These are phyloP conservation scores for Nelumbo lutea DNA, from an alignment of 164 flowering plant species.

Conservation along the genomic window DNA sequence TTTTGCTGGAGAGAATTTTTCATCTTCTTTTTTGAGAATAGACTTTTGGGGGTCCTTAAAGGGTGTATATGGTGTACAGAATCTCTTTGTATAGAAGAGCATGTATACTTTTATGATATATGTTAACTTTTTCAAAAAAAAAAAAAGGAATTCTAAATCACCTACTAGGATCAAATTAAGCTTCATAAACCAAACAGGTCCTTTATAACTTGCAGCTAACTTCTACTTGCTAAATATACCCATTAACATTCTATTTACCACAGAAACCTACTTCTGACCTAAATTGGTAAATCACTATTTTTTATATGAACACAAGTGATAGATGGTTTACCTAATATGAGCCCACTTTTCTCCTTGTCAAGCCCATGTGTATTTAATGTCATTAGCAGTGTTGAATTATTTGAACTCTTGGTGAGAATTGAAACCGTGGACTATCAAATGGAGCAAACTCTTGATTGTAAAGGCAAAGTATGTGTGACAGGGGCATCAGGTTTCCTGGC, in stretches of 20 bases:
- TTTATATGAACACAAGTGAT: slow-evolving; percentile 1
- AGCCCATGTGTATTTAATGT: background rate
- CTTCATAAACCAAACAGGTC: too few species aligned
- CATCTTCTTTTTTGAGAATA: too few species aligned
- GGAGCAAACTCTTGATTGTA: slow-evolving; percentile 8
- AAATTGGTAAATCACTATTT: background rate
- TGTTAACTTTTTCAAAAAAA: too few species aligned
- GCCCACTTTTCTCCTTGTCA: background rate
- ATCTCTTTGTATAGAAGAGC: too few species aligned
- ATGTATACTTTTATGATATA: too few species aligned
- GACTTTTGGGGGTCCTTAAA: too few species aligned
- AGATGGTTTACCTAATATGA: slow-evolving; percentile 4
- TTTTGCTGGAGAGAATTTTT: too few species aligned
- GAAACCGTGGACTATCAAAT: background rate
- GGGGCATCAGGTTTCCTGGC: slow-evolving; percentile 55
- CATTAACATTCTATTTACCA: background rate
- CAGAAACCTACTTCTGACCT: background rate
- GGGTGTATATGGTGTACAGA: too few species aligned
- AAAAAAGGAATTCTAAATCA: too few species aligned
- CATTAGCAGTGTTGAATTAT: background rate
- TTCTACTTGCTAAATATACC: background rate
- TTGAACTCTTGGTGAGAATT: background rate
- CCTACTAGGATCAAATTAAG: too few species aligned
- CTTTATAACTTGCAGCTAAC: background rate
- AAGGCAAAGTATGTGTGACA: slow-evolving; percentile 39